Evolutionary conservation across 2,329 filamentous ascomycete species (phyloP), one percentile per base, ranked within the genome.

Genomic region (Camillea tinctor): DNA sequence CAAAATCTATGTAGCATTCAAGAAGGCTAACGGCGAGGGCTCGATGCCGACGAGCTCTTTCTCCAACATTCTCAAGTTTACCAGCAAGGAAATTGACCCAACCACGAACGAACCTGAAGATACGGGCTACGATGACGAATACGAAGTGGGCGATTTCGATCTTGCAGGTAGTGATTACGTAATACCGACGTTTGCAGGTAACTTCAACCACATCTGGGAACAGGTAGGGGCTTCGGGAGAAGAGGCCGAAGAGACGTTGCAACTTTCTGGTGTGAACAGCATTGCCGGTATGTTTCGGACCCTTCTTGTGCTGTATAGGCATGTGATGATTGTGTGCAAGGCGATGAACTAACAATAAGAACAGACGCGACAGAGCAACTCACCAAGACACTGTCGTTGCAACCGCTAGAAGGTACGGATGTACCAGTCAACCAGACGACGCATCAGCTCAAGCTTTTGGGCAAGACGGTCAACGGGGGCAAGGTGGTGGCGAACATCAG

Each of bases 71-170:
- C 89, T 99, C 73, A 97, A 95, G 78, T 99, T 99, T 75, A 97
- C 93, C 19, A 95, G 90, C 81, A 98, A 97, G 80, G 95, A 99
- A 78, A 95, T 99, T 66, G 95, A 99, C 71, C 95, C 95, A 5
- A 90, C 90, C 23, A 97, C 92, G n/a, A 87, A 88, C 66, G 93
- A 97, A 77, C 91, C 94, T 0, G 95, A 99, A 75, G 93, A 96
- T 17, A 84, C 80, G 52, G 95, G 95, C 52, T 98, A 98, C 75
- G 94, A 98, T 56, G 95, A 99, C 72, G 95, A 99, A 79, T 99
- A 99, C 73, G 92, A 97, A 78, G 90, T 98, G 61, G 92, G 95
- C 63, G 93, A 97, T 73, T 87, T 98, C 62, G 93, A 97, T 63
- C 86, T 99, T 62, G 85, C 87, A 19, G 95, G 94, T 60, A 93